These are phyloP conservation scores for Thymus quinquecostatus DNA, from an alignment of 257 asterid species.

Conservation along the genomic window DNA sequence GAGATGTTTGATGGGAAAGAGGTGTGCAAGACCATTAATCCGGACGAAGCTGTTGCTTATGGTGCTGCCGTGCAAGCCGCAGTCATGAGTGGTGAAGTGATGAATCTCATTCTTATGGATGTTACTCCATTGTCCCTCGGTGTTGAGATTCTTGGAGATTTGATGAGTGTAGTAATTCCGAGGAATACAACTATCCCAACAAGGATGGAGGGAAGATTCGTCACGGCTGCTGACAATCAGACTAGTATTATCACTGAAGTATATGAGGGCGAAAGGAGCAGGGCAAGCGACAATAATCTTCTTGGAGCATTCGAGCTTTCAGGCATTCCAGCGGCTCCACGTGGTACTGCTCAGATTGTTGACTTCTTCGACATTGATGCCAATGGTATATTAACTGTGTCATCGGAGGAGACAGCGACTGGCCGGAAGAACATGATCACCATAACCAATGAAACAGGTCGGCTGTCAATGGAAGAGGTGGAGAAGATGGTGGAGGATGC, in stretches of 20 bases:
- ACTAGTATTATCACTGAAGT: neutral
- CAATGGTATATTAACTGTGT: no score
- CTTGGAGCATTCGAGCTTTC: neutral
- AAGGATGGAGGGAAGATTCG: neutral
- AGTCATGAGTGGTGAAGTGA: neutral
- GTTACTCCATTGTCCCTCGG: neutral
- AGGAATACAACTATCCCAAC: neutral
- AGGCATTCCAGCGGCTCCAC: neutral
- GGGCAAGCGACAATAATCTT: neutral
- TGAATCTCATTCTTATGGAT: neutral
- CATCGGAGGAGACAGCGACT: no score
- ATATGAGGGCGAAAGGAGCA: neutral
- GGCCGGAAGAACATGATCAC: no score
- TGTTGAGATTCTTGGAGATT: neutral
- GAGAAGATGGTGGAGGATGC: neutral
- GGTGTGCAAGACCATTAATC: neutral
- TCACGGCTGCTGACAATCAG: neutral
- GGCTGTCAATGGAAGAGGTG: neutral
- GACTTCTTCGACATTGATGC: no score
- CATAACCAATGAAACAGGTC: no score
- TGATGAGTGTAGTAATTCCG: neutral
- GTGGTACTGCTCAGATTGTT: no score
- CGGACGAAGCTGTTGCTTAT: neutral
- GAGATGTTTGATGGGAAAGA: neutral
- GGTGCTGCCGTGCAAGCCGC: conserved; percentile 1